Evolutionary conservation across 2,329 filamentous ascomycete genomes (phyloP), one percentile per base, ranked within the genome.

Genomic region (Arthrobotrys pseudoclavata): DNA sequence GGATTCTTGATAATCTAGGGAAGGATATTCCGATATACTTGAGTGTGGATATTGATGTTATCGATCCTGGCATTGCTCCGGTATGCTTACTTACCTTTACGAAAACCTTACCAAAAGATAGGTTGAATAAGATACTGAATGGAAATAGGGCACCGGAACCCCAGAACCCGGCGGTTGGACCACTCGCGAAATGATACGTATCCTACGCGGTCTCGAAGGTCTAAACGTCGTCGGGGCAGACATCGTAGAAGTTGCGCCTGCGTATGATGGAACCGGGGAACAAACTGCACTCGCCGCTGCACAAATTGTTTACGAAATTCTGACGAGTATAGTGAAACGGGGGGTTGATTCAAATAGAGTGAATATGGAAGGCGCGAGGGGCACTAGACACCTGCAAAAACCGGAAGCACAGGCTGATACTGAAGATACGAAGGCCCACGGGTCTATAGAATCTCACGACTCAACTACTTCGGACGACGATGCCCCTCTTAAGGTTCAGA

Each of bases 111-210:
- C 34, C 22, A 20, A 20, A 40, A 26, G 18, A 13, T 3, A 24
- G 13, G 10, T 31, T 9, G 29, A 10, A 29, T 10, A 24, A 10
- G 12, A 60, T 53, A n/a, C 53, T 60, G 18, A 64, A 24, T 29
- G 12, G n/a, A 15, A 29, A 1, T 92, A 93, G 0, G 92, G 91
- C 1, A 97, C 93, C 0, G 94, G 94, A 0, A 97, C 94, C 0
- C 94, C 94, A 0, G 94, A 97, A 85, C 91, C 93, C 0, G 94
- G 94, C 71, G 94, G 94, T 42, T 97, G 94, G 94, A 96, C 92
- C 4, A 96, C 92, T 20, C 87, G 94, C 63, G 94, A 97, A 85
- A 86, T 97, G 80, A 95, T 97, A 79, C 87, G 91, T 12, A 93
- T 97, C 72, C 84, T 97, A 82, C 86, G 93, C 34, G 93, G 92